Evolutionary conservation across 495 filamentous ascomycete genomes (phyloP).

Genomic region (Aspergillus carlsbadensis): DNA sequence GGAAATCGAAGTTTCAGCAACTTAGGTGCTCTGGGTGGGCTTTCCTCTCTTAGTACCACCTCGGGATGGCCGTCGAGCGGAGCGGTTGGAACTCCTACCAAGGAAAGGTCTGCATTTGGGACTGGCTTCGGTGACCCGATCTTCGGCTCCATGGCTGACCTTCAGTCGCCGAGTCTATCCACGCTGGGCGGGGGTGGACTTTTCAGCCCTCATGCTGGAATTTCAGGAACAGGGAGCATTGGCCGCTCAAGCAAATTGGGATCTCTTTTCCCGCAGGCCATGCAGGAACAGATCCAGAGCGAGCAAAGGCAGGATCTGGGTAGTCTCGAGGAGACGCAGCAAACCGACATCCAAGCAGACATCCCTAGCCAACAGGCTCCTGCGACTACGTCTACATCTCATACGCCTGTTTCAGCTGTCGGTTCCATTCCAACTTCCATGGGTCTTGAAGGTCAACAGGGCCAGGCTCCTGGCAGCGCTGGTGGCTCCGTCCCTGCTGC

Average conservation of each 20-base stretch:
- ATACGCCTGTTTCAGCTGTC: slow-evolving; percentile 43
- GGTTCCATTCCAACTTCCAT: slow-evolving; percentile 40
- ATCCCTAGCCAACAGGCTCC: slow-evolving; percentile 29
- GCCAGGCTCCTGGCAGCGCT: slow-evolving; percentile 32
- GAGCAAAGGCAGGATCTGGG: slow-evolving; percentile 56
- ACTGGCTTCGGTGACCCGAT: slow-evolving; percentile 69
- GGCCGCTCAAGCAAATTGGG: slow-evolving; percentile 80
- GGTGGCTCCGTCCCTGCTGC: slow-evolving; percentile 60
- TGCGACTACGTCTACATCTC: slow-evolving; percentile 37
- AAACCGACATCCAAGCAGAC: slow-evolving; percentile 29
- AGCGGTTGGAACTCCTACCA: slow-evolving; percentile 68
- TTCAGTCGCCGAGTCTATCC: slow-evolving; percentile 72
- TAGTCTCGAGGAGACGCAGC: slow-evolving; percentile 43
- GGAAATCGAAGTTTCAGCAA: slow-evolving; percentile 67
- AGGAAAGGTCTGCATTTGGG: slow-evolving; percentile 64
- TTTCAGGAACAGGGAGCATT: slow-evolving; percentile 50
- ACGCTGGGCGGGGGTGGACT: slow-evolving; percentile 57
- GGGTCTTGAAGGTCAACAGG: slow-evolving; percentile 28
- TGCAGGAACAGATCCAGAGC: slow-evolving; percentile 81
- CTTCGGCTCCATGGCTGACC: slow-evolving; percentile 69
- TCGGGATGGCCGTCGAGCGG: slow-evolving; percentile 64
- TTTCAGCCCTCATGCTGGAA: slow-evolving; percentile 49
- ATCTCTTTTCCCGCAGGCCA: slow-evolving; percentile 79
- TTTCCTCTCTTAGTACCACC: slow-evolving; percentile 55
- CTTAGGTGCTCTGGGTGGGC: slow-evolving; percentile 60